A percentile compares a stretch with the other conserved stretches of the same genome.
phyloP scores from a whole-genome alignment of 129 eudicot genomes.

The Tanacetum coccineum region DNA sequence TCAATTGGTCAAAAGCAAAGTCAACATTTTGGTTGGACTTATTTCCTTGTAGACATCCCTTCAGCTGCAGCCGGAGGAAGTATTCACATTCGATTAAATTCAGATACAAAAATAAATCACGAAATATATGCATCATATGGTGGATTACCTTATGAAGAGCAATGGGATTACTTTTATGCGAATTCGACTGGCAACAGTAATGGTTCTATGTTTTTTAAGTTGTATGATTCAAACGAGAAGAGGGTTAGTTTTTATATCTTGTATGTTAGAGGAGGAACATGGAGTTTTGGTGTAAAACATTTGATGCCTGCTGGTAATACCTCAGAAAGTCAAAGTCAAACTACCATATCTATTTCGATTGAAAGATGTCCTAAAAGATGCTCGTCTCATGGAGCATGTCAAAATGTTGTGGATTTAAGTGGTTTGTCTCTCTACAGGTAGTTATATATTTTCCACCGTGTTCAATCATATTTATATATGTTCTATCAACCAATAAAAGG shows the following conservation, averaged over 20 bases:
- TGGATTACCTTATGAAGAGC: constrained; percentile 61
- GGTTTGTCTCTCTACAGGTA: constrained; percentile 90
- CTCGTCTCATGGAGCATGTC: constrained; percentile 89
- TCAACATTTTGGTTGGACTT: constrained; percentile 60
- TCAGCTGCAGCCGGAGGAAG: constrained; percentile 86
- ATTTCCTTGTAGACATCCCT: constrained; percentile 77
- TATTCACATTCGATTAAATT: constrained; percentile 55
- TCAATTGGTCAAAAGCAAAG: constrained; percentile 35
- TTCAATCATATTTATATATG: background rate
- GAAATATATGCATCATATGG: constrained; percentile 80
- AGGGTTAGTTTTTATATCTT: constrained; percentile 66
- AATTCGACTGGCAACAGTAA: constrained; percentile 71
- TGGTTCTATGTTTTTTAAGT: constrained; percentile 71
- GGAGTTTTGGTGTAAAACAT: constrained; percentile 79
- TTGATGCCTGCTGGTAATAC: constrained; percentile 27
- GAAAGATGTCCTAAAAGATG: constrained; percentile 91
- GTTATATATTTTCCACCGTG: background rate
- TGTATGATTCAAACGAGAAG: constrained; percentile 61
- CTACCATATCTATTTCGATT: constrained; percentile 68
- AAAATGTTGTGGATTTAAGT: constrained; percentile 61
- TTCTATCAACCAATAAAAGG: background rate
- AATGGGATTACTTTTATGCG: constrained; percentile 74
- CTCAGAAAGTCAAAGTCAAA: constrained; percentile 33
- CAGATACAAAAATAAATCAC: constrained; percentile 45
- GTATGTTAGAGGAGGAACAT: constrained; percentile 79